Evolutionary conservation across 208 protist species (phyloP), one percentile per base, ranked within the genome.

Genomic region (Trypanosoma rangeli): DNA sequence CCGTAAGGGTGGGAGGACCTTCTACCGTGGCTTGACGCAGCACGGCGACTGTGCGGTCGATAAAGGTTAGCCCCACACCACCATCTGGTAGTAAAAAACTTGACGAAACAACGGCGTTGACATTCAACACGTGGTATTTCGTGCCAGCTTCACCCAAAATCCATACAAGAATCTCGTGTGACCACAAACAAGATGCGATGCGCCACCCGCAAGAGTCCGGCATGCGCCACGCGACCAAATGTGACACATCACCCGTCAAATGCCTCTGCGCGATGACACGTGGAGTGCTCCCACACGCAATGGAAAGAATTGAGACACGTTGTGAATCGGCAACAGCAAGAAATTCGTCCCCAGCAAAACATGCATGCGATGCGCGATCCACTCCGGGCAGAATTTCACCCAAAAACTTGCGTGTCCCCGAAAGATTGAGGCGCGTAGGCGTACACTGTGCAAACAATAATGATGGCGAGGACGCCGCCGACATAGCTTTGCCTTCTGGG

Each of bases 161-260:
- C 71, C 63, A 76, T 22, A 76, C 58, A 5, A 64, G 28, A 42
- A 76, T 54, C 26, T 69, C 64, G 22, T 59, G 56, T 52, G 71
- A 76, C 71, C 71, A 76, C 24, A 76, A 54, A 44, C 64, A 68
- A 24, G 55, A 31, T 33, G 71, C 71, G 2, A 76, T 39, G 48
- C 24, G n/a, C 71, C 71, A 76, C 12, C 48, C 0, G 44, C 4
- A 50, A 12, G 35, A 60, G 8, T 24, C 42, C 18, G 37, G 0
- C 12, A 28, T 37, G 7, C 12, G 0, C 64, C 71, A 70, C 29
- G 57, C 29, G n/a, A 57, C 55, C 49, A 76, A 46, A 65, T 76
- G 71, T 18, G 71, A 69, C 10, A 70, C 64, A 52, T 76, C 71
- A 39, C 33, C 64, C n/a, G 63, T 20, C 1, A 76, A 33, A 50